Evolutionary conservation across 2,329 filamentous ascomycete genomes (phyloP), one percentile per base, ranked within the genome.

Genomic region (Penicillium polonicum): DNA sequence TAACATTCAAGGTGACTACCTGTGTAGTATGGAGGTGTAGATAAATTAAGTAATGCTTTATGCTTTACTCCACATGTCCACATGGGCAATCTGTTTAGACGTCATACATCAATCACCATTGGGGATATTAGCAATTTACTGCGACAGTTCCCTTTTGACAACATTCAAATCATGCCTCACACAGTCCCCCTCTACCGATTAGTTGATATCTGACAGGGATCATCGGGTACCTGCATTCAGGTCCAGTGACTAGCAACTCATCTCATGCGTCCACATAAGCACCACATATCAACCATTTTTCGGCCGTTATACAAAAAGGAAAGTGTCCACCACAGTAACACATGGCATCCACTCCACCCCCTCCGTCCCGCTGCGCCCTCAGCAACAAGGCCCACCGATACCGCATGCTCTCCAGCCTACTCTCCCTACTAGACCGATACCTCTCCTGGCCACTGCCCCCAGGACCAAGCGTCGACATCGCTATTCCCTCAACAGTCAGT

Each of bases 401-500:
- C 51, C 64, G 64, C 38, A 49, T 55, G n/a, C 36, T 60, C 23
- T 35, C 46, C 21, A 41, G 15, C 5, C 25, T 66, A 12, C 17
- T 62, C 38, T 66, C 64, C 45, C 49, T 57, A 43, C 42, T 65
- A 27, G 62, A 66, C 52, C 55, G 64, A 17, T 59, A 62, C 50
- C 39, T 66, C 41, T 63, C 62, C 9, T 60, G 41, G 27, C 64
- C 62, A 2, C 44, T 61, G 4, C 62, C 64, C 2, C 44, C 56
- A 17, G 36, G 42, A 0, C 58, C 61, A 23, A 42, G 33, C 13
- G 21, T 60, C 13, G 42, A 58, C 13, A 53, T 65, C 21, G 52
- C 59, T 25, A 62, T 66, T 36, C 64, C 62, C 13, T 55, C 58
- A n/a, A 64, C 48, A 56, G 25, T 56, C 36, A 65, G 61, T 53